Evolutionary conservation across 2,329 filamentous ascomycete genomes (phyloP), one percentile per base, ranked within the genome.

Genomic region (Pseudogymnoascus sp.): DNA sequence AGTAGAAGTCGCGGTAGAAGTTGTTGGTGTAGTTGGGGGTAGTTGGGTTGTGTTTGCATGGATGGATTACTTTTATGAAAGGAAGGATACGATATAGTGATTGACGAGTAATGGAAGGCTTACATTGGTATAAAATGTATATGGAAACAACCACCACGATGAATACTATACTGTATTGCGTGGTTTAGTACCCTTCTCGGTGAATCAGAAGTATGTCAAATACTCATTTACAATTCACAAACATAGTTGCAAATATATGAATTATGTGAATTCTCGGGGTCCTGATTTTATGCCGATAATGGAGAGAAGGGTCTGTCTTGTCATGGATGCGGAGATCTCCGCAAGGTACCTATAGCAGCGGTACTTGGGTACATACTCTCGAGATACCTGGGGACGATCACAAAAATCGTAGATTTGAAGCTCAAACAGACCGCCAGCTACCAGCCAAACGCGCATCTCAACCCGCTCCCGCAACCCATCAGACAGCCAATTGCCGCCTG

Each of bases 21-120:
- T 52, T 28, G 45, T 30, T 52, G 7, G 23, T 11, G 45, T 52
- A 30, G 14, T 28, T 30, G 45, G 45, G 45, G 23, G 45, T 52
- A 52, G 45, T 52, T 30, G 45, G 45, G 45, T 25, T 30, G 25
- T 4, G 25, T 52, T 52, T 52, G 45, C 25, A 52, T 52, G 25
- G 45, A 25, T 25, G 41, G 45, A 30, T 30, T 52, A 52, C 45
- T 52, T 52, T 52, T 52, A 52, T 52, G 45, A 52, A 52, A 30
- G 14, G 25, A 52, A 25, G 45, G 45, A 52, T 52, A 52, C 16
- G 42, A n/a, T 14, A 16, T 9, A 28, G 23, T 49, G 28, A 49
- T 45, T 45, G 41, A 45, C 41, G 22, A 49, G 42, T 49, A n/a
- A 52, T 14, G 45, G 6, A 5, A 4, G 45, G 45, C 45, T 52